Conservation (phyloP, 1,284 basidiomycete genomes). For the Leccinum subrobustum region DNA sequence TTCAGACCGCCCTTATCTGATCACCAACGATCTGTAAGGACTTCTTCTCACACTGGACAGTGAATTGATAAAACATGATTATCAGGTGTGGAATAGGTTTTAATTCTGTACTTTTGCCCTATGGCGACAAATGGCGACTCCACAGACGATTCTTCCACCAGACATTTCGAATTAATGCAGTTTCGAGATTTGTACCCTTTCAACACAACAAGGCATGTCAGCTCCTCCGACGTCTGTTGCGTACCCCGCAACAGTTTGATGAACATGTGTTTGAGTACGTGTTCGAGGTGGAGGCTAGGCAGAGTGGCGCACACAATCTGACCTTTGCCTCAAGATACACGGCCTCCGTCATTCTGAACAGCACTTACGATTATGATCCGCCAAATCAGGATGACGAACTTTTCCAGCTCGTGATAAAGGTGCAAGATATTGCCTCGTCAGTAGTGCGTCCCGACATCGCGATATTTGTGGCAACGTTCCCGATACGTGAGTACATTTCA, state of each 20-base stretch:
- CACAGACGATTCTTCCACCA: conserved; percentile 1
- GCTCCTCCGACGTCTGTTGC: background rate
- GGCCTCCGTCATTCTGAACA: background rate
- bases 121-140: background rate
- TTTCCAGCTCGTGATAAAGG: background rate
- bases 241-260: background rate
- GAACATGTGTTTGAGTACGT: background rate
- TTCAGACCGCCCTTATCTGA: conserved; percentile 17
- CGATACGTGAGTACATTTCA: conserved; percentile 8
- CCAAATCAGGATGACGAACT: background rate
- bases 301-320: background rate
- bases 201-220: background rate
- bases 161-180: background rate
- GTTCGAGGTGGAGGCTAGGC: background rate
- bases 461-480: conserved; percentile 11
- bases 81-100: background rate
- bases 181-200: background rate
- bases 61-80: background rate
- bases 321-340: background rate
- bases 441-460: background rate
- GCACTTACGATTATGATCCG: background rate
- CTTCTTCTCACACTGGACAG: background rate
- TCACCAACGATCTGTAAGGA: background rate
- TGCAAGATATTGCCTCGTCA: background rate
- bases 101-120: background rate